phyloP scores from a whole-genome alignment of 1,139 yeast species.

The Nakaseomyces nivariensis region DNA sequence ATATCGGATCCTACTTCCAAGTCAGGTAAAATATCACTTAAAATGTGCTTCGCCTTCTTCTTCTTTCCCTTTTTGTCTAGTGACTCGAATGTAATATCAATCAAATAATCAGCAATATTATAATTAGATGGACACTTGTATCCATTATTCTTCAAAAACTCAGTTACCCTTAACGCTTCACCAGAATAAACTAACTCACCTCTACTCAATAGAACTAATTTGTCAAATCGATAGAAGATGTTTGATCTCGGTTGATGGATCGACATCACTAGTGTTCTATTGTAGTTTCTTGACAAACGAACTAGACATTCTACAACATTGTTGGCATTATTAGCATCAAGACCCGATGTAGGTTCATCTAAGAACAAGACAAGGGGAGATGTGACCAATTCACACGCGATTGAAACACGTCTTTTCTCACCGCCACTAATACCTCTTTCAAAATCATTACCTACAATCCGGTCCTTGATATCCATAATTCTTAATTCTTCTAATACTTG shows the following conservation, averaged over 20 bases:
- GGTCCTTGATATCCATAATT: conserved; percentile 71
- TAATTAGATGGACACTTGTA: conserved; percentile 80
- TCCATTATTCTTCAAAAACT: conserved; percentile 68
- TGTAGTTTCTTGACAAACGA: conserved; percentile 65
- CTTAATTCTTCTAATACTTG: conserved; percentile 82
- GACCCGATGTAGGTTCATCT: conserved; percentile 91
- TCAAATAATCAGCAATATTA: conserved; percentile 85
- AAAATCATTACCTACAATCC: conserved; percentile 80
- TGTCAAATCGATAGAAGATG: conserved; percentile 83
- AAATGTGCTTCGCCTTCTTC: conserved; percentile 3
- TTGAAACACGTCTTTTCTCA: conserved; percentile 79
- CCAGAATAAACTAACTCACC: conserved; percentile 89
- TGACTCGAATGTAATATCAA: conserved; percentile 75
- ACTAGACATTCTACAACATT: conserved; percentile 83
- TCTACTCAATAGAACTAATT: conserved; percentile 65
- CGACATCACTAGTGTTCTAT: conserved; percentile 81
- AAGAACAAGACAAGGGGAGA: conserved; percentile 72
- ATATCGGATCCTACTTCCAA: neutral
- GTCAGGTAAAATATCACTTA: neutral
- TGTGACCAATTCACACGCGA: conserved; percentile 82
- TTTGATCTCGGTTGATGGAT: conserved; percentile 98
- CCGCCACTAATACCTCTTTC: conserved; percentile 94
- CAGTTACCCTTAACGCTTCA: conserved; percentile 57
- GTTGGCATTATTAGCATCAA: conserved; percentile 87
- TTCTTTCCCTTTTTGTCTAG: conserved; percentile 10